Evolutionary conservation across 2,329 filamentous ascomycete species (phyloP).

Genomic region (Nectriaceae sp.): DNA sequence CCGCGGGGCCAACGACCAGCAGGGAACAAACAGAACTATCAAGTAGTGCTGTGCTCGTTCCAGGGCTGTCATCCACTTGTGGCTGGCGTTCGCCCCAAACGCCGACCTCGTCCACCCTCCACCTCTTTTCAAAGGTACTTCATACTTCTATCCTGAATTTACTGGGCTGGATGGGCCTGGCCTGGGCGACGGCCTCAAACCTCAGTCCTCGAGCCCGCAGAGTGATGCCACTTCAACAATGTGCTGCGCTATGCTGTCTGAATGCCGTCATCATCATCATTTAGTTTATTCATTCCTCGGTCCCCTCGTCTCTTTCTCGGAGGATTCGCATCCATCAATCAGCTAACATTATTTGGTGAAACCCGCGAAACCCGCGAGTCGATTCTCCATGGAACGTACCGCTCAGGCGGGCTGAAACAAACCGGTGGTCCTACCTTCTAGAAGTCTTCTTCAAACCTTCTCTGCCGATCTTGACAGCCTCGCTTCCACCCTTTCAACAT

Average conservation of each 20-base stretch:
- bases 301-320: slow-evolving; percentile 17
- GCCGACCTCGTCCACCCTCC: slow-evolving; percentile 25
- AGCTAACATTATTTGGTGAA: slow-evolving; percentile 17
- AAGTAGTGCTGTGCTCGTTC: background rate
- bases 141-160: slow-evolving; percentile 18
- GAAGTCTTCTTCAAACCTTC: slow-evolving; percentile 30
- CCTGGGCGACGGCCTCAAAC: slow-evolving; percentile 28
- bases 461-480: slow-evolving; percentile 12
- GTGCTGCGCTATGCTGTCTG: slow-evolving; percentile 9
- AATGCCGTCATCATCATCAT: slow-evolving; percentile 23
- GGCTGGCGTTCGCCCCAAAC: slow-evolving; percentile 31
- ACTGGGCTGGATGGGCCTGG: slow-evolving; percentile 24
- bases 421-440: slow-evolving; percentile 20
- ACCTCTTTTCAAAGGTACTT: slow-evolving; percentile 22
- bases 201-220: slow-evolving; percentile 25
- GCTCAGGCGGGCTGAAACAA: slow-evolving; percentile 25
- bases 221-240: slow-evolving; percentile 18
- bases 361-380: slow-evolving; percentile 18
- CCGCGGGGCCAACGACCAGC: background rate
- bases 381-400: slow-evolving; percentile 20
- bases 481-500: slow-evolving; percentile 4
- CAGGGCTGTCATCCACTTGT: slow-evolving; percentile 26
- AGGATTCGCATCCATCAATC: slow-evolving; percentile 24
- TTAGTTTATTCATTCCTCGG: slow-evolving; percentile 15
- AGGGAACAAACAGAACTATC: background rate